Evolutionary conservation across 2,329 filamentous ascomycete species (phyloP).

Genomic region (Colletotrichum tanaceti): DNA sequence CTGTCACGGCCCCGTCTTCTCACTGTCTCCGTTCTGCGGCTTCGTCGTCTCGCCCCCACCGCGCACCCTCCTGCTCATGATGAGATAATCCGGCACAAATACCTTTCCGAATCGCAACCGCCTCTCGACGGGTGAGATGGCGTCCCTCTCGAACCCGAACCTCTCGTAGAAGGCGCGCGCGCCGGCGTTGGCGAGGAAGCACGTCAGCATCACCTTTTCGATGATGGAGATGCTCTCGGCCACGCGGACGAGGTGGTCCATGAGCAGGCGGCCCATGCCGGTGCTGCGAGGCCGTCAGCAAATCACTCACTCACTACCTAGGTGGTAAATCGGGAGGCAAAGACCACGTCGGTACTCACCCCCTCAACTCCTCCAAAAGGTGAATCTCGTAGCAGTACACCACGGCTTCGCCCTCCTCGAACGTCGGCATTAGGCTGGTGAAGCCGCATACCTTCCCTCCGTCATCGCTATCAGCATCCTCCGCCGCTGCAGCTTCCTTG

Average conservation of each 20-base stretch:
- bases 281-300: conserved; percentile 54
- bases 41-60: conserved; percentile 5
- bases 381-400: conserved; percentile 86
- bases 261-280: conserved; percentile 71
- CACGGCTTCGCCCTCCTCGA: conserved; percentile 73
- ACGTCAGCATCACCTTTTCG: conserved; percentile 79
- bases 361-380: conserved; percentile 65
- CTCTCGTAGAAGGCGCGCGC: conserved; percentile 71
- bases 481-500: conserved; percentile 44
- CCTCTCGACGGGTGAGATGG: conserved; percentile 64
- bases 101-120: conserved; percentile 65
- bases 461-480: background rate
- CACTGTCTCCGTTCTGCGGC: background rate
- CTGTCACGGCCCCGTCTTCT: background rate
- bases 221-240: conserved; percentile 66
- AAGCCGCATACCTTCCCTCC: conserved; percentile 61
- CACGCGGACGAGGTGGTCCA: conserved; percentile 65
- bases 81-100: conserved; percentile 68
- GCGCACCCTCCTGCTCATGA: conserved; percentile 63
- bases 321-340: background rate
- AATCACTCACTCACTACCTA: background rate
- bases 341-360: conserved; percentile 52
- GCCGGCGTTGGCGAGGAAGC: conserved; percentile 70
- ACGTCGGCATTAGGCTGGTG: conserved; percentile 77
- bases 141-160: conserved; percentile 68